Percentiles rank a stretch among this genome's conserved stretches.
Conservation (phyloP, 352 stramenopile species). For the Phytopythium helicoides region DNA sequence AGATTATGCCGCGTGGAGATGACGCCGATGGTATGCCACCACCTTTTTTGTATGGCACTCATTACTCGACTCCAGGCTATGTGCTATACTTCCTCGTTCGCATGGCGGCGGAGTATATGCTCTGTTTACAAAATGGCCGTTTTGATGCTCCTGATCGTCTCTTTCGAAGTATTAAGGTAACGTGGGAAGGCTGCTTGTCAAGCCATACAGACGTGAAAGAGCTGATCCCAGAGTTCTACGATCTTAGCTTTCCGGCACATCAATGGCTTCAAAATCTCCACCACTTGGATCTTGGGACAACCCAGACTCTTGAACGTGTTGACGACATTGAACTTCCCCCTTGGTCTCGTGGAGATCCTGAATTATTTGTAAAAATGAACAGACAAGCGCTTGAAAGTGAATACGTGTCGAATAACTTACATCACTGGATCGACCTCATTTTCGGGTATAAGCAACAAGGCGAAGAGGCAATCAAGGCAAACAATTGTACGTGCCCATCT, state of each 20-base stretch:
- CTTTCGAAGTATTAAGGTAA: conserved; percentile 93
- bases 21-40: conserved; percentile 82
- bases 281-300: conserved; percentile 94
- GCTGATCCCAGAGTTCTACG: conserved; percentile 98
- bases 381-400: conserved; percentile 95
- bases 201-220: conserved; percentile 98
- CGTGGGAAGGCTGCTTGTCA: conserved; percentile 86
- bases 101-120: conserved; percentile 94
- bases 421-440: conserved; percentile 98
- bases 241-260: conserved; percentile 63
- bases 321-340: conserved; percentile 92
- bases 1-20: conserved; percentile 84
- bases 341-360: conserved; percentile 90
- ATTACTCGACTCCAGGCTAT: conserved; percentile 92
- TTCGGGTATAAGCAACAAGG: conserved; percentile 98
- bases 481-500: conserved; percentile 65
- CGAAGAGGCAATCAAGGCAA: conserved; percentile 74
- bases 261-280: conserved; percentile 97
- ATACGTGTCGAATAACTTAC: conserved; percentile 93
- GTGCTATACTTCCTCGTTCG: conserved; percentile 98
- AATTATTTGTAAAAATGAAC: conserved; percentile 92
- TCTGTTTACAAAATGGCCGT: conserved; percentile 96
- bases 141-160: conserved; percentile 98
- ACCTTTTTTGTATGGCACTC: conserved; percentile 97
- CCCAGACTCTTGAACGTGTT: conserved; percentile 82